phyloP scores from a whole-genome alignment of 768 basidiomycete species.

The Pisolithus sp. region DNA sequence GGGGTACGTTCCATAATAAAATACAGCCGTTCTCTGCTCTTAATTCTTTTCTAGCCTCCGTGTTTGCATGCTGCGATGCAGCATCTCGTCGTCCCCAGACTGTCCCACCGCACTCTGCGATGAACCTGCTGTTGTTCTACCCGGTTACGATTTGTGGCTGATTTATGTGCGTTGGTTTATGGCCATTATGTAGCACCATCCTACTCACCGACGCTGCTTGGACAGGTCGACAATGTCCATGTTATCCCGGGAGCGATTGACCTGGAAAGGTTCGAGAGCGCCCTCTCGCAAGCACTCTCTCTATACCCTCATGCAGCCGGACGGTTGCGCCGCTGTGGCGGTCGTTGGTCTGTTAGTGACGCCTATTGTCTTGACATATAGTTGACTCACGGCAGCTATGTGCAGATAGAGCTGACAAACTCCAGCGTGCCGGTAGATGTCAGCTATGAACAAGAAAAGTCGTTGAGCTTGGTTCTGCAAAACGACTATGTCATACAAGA shows the following conservation, averaged over 20 bases:
- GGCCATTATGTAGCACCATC: not conserved
- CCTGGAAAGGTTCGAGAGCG: conserved; percentile 1
- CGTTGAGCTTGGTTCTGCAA: not conserved
- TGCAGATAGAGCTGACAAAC: not conserved
- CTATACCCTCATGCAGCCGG: conserved; percentile 7
- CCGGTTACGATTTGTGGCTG: not conserved
- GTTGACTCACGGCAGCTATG: not conserved
- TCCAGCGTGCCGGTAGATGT: not conserved
- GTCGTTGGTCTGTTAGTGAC: not conserved
- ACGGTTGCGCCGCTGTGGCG: not conserved
- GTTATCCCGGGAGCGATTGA: not conserved
- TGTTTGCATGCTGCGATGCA: no score
- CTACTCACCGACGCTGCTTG: not conserved
- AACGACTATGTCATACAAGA: conserved; percentile 7
- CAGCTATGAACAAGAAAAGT: not conserved
- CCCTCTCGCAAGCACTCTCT: conserved; percentile 5
- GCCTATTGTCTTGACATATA: not conserved
- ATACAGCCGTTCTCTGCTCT: no score
- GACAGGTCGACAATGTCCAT: conserved; percentile 6
- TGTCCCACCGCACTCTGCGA: not conserved
- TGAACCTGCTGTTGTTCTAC: not conserved
- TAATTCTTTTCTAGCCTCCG: no score
- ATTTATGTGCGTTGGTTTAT: not conserved
- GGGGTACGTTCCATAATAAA: no score
- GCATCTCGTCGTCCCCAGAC: not conserved